Evolutionary conservation across 495 filamentous ascomycete genomes (phyloP).

Genomic region (Trichoderma erinaceum): DNA sequence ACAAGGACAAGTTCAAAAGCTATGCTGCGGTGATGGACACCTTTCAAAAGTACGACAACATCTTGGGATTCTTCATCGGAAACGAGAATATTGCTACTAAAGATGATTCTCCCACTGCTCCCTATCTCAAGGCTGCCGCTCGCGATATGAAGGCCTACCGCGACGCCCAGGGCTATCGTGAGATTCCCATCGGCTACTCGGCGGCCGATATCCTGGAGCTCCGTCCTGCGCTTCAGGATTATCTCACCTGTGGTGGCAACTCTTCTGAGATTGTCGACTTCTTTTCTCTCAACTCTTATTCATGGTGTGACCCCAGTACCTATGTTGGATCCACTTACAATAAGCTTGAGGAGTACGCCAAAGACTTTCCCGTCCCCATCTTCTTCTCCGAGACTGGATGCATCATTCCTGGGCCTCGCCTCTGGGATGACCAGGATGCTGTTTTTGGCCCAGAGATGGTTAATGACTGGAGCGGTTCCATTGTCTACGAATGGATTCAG

Average conservation of each 20-base stretch:
- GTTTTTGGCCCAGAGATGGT: conserved; percentile 68
- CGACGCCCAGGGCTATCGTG: conserved; percentile 68
- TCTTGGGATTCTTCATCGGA: conserved; percentile 75
- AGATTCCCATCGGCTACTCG: conserved; percentile 81
- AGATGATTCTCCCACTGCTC: conserved; percentile 61
- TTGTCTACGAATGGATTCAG: conserved; percentile 87
- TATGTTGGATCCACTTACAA: conserved; percentile 66
- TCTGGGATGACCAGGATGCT: conserved; percentile 68
- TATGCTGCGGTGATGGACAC: conserved; percentile 70
- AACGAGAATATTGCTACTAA: conserved; percentile 71
- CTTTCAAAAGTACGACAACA: conserved; percentile 73
- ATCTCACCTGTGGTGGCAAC: conserved; percentile 70
- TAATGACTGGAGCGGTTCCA: conserved; percentile 71
- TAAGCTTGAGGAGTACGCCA: conserved; percentile 49
- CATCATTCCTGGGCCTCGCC: conserved; percentile 59
- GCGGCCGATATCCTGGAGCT: conserved; percentile 80
- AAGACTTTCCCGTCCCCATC: conserved; percentile 62
- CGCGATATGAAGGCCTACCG: conserved; percentile 80
- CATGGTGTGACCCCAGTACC: conserved; percentile 69
- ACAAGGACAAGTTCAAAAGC: conserved; percentile 55
- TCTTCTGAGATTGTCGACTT: conserved; percentile 69
- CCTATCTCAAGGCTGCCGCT: conserved; percentile 74
- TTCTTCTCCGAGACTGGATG: conserved; percentile 83
- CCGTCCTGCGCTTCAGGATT: conserved; percentile 83
- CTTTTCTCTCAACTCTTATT: conserved; percentile 80